Evolutionary conservation across 208 protist genomes (phyloP), one percentile per base, ranked within the genome.

Genomic region (Leishmania arabica): DNA sequence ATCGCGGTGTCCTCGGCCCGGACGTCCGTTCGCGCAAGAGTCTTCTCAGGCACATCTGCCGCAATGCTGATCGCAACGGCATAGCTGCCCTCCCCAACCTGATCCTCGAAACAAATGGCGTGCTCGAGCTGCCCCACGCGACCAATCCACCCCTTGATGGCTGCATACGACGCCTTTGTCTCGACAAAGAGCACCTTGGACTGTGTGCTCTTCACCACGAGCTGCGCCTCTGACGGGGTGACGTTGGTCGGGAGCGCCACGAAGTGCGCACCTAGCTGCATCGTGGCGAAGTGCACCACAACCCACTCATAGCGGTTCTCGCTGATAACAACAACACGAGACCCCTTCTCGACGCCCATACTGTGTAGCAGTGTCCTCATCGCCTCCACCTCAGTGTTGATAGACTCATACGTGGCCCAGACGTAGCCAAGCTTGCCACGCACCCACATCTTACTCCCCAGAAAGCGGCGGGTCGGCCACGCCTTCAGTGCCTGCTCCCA

Each of bases 251-350:
- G 93, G n/a, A 98, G 82, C 27, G 92, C 86, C 11, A 98, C 95
- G 84, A 98, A 97, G 54, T 98, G 93, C 17, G 89, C 95, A 8
- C 95, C 95, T 15, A 98, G 90, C 78, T 97, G 92, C 85, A 98
- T 90, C 0, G 93, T 92, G 40, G 95, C 95, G 77, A 97, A 90
- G 79, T 98, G 95, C 49, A 97, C 93, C 74, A 97, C 95, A 8
- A 98, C 90, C 93, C 95, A 98, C 82, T 98, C 95, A 79, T 98
- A 98, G 31, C 95, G 92, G 80, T 98, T 98, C 79, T 98, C 95
- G 60, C 92, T 96, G 75, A 98, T 96, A 51, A 98, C 89, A 56
- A 95, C 86, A n/a, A 98, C 90, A 58, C 95, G 93, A 60, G 87
- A 90, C 34, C 95, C 93, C 75, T 95, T 95, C 51, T 91, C 90